Conservation (phyloP, 495 filamentous ascomycete species). For the Darksidea phi region DNA sequence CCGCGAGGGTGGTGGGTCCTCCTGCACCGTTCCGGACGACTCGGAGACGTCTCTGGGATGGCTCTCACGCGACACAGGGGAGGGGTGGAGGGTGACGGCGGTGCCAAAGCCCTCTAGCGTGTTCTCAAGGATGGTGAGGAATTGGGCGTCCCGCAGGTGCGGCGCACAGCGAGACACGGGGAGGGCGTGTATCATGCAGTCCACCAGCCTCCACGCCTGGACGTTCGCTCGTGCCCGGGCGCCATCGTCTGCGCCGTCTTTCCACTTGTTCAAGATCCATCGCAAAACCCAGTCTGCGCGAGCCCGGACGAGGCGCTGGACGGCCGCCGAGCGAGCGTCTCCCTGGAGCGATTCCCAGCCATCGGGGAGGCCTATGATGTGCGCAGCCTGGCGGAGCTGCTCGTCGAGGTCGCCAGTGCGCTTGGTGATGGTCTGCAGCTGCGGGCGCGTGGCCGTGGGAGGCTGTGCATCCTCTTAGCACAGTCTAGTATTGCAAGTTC, state of each 20-base stretch:
- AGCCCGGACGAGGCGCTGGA: slow-evolving; percentile 40
- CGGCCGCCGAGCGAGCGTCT: slow-evolving; percentile 27
- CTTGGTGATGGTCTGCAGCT: slow-evolving; percentile 33
- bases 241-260: slow-evolving; percentile 38
- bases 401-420: slow-evolving; percentile 25
- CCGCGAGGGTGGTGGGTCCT: slow-evolving; percentile 19
- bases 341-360: slow-evolving; percentile 31
- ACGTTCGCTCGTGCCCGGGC: slow-evolving; percentile 28
- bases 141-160: slow-evolving; percentile 24
- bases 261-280: slow-evolving; percentile 66
- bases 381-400: slow-evolving; percentile 31
- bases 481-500: no score
- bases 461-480: no score
- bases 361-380: slow-evolving; percentile 35
- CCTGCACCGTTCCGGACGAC: slow-evolving; percentile 28
- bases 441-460: slow-evolving; percentile 22
- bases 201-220: slow-evolving; percentile 33
- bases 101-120: slow-evolving; percentile 26
- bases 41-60: slow-evolving; percentile 2
- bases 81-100: background rate
- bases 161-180: slow-evolving; percentile 27
- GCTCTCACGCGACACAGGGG: background rate
- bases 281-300: slow-evolving; percentile 66
- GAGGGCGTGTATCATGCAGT: slow-evolving; percentile 26
- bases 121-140: slow-evolving; percentile 30